Base-by-base conservation (phyloP, 352 stramenopile genomes). In the Pythium chondricola region DNA sequence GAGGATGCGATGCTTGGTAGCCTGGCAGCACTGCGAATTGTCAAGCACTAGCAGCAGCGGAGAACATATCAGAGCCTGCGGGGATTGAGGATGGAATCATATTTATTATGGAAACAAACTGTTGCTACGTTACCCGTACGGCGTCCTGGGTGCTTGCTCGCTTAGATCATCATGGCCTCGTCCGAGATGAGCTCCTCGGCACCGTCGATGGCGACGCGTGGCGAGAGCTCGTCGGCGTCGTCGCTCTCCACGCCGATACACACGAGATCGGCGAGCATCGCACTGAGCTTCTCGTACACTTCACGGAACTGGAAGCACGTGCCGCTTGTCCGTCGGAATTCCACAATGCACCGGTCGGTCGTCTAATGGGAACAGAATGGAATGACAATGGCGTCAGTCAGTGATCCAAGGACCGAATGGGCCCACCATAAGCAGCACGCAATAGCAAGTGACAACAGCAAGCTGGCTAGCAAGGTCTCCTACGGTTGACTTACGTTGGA, bases 111-210 rank as follows among this genome's bases (percentile, higher is more conserved):
- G n/a, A n/a, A n/a, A n/a, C n/a, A n/a, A n/a, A n/a, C n/a, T n/a
- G n/a, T n/a, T n/a, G n/a, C n/a, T n/a, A n/a, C n/a, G n/a, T n/a
- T n/a, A n/a, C n/a, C n/a, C n/a, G n/a, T n/a, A n/a, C n/a, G n/a
- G n/a, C n/a, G n/a, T n/a, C n/a, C n/a, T n/a, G n/a, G n/a, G n/a
- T n/a, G n/a, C n/a, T n/a, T n/a, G n/a, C n/a, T n/a, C n/a, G n/a
- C 24, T 52, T 84, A 90, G 57, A 88, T 87, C 79, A 90, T 90
- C 65, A 87, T 83, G 42, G 72, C 74, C 50, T 88, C 76, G 47
- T 90, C 79, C 16, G 75, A 88, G 41, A 87, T 85, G 41, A 88
- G 63, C 48, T 90, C 79, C 40, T 90, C 79, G 18, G 58, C 65
- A 30, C 59, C 66, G 14, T 56, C 45, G 2, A 48, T 43, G n/a